Evolutionary conservation across 768 basidiomycete species (phyloP), one percentile per base, ranked within the genome.

Genomic region (Kwoniella europaea): DNA sequence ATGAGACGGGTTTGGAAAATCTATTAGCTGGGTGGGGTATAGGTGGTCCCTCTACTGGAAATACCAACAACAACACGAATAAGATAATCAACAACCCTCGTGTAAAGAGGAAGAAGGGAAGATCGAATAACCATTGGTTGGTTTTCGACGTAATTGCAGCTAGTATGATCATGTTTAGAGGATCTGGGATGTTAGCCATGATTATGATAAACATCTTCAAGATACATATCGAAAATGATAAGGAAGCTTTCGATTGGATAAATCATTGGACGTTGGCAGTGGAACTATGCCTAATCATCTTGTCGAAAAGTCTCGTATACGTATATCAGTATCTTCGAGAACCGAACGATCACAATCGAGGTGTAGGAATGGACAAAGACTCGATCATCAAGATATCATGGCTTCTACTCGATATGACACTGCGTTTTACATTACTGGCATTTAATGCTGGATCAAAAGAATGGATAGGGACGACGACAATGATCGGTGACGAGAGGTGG

Each of bases 1-100:
- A 76, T 27, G 79, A 81, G 60, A 81, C 79, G 18, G 79, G 79
- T 58, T 56, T 81, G 64, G 79, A 81, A 53, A 65, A 46, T 59
- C 54, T 81, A 15, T 29, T 81, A 12, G 79, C 74, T 24, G 75
- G 74, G 12, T 81, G 79, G 79, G 79, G 74, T 5, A 57, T 71
- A 58, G 67, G 67, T 20, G 55, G 69, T 50, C 12, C 46, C 46
- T 15, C 46, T 50, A 13, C 46, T n/a, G n/a, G n/a, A n/a, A n/a
- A n/a, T n/a, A n/a, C n/a, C n/a, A n/a, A n/a, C n/a, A n/a, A n/a
- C n/a, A n/a, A n/a, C n/a, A n/a, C n/a, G n/a, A n/a, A n/a, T n/a
- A n/a, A n/a, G n/a, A n/a, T n/a, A n/a, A n/a, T n/a, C n/a, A n/a
- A n/a, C n/a, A n/a, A n/a, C n/a, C n/a, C n/a, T n/a, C n/a, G n/a